These are phyloP conservation scores for Luffa aegyptiaca DNA, from an alignment of 306 rosid genomes.

Conservation along the genomic window DNA sequence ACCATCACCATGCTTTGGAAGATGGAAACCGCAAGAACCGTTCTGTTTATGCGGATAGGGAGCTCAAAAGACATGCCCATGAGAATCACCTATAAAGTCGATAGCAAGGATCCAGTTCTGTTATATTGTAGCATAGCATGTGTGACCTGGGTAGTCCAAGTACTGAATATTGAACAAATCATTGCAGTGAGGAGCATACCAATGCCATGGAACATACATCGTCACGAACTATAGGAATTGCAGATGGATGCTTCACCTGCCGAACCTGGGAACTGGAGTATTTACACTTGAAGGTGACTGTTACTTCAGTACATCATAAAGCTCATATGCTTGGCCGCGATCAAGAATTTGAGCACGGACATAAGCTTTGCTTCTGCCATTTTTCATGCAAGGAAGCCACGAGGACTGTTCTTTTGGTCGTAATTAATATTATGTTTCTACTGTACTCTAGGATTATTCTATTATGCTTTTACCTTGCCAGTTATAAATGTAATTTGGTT, in stretches of 20 bases:
- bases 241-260: background rate
- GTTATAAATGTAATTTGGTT: background rate
- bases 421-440: background rate
- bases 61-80: constrained; percentile 50
- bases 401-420: constrained; percentile 1
- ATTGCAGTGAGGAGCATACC: background rate
- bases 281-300: background rate
- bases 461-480: background rate
- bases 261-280: background rate
- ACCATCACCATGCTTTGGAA: constrained; percentile 32
- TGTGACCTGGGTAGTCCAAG: background rate
- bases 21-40: constrained; percentile 44
- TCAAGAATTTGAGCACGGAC: background rate
- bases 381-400: background rate
- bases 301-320: background rate
- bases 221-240: background rate
- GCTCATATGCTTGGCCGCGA: background rate
- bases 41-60: constrained; percentile 50
- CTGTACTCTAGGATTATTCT: background rate
- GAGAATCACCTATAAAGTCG: constrained; percentile 30
- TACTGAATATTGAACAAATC: background rate
- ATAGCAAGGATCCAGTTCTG: background rate
- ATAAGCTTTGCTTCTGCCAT: constrained; percentile 4
- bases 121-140: background rate
- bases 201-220: background rate